A percentile compares a stretch with the other conserved stretches of the same genome.
Conservation (phyloP, 2,329 filamentous ascomycete species). For the Decorospora gaudefroyi region DNA sequence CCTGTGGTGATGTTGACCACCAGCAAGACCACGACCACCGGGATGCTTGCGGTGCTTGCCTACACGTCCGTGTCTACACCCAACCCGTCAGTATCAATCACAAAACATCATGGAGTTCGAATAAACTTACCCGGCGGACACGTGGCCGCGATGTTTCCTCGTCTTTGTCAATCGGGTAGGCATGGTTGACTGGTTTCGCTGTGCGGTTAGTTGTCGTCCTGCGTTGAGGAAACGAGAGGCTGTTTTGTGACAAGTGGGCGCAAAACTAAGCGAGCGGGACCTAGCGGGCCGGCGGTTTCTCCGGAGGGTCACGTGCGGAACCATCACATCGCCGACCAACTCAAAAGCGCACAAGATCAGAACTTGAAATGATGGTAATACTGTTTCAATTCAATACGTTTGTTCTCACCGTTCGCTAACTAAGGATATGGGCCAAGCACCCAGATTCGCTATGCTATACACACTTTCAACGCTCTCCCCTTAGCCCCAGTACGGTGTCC, state of each 20-base stretch:
- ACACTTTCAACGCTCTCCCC: slow-evolving; percentile 10
- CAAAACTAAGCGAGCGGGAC: slow-evolving; percentile 24
- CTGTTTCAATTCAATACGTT: slow-evolving; percentile 6
- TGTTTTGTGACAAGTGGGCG: slow-evolving; percentile 17
- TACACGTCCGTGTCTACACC: slow-evolving; percentile 80
- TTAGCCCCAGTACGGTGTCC: slow-evolving; percentile 50
- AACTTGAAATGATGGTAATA: not conserved
- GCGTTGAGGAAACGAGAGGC: slow-evolving; percentile 6
- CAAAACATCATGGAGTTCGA: not conserved
- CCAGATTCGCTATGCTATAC: slow-evolving; percentile 38
- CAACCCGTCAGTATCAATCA: not conserved
- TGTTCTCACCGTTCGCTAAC: slow-evolving; percentile 9
- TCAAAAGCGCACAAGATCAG: no score
- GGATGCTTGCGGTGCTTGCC: slow-evolving; percentile 96
- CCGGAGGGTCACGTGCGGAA: slow-evolving; percentile 5
- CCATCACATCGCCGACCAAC: not conserved
- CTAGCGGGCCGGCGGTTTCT: slow-evolving; percentile 8
- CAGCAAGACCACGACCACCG: slow-evolving; percentile 80
- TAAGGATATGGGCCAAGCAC: slow-evolving; percentile 11
- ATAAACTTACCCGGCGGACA: slow-evolving; percentile 69
- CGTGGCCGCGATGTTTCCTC: slow-evolving; percentile 76
- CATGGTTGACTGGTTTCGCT: slow-evolving; percentile 38
- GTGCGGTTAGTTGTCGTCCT: slow-evolving; percentile 37
- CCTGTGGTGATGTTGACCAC: slow-evolving; percentile 98
- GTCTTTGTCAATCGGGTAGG: slow-evolving; percentile 43